phyloP scores from a whole-genome alignment of 1,284 basidiomycete species.

The Trichosporon coremiiforme region DNA sequence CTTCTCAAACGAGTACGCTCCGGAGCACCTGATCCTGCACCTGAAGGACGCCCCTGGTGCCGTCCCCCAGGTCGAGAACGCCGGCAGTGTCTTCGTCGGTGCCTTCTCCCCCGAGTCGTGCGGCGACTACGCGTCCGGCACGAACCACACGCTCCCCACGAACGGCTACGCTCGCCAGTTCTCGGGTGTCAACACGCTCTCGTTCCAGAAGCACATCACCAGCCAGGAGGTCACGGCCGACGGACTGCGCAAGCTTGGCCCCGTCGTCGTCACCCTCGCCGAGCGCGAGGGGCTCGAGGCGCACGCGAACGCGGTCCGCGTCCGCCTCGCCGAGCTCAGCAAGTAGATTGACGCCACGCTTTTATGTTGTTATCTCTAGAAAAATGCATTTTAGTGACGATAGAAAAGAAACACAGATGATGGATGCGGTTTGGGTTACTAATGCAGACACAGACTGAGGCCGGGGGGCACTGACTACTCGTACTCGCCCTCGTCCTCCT shows the following conservation, averaged over 20 bases:
- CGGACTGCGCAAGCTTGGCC: constrained; percentile 79
- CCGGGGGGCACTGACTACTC: constrained; percentile 3
- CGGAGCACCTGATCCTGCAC: constrained; percentile 93
- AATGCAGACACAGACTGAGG: too few species aligned
- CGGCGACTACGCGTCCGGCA: constrained; percentile 97
- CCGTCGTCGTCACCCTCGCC: constrained; percentile 85
- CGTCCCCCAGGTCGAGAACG: constrained; percentile 76
- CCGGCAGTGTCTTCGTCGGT: constrained; percentile 95
- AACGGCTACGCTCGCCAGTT: constrained; percentile 97
- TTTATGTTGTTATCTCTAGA: constrained; percentile 5
- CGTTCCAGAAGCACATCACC: constrained; percentile 99
- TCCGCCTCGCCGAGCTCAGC: constrained; percentile 42
- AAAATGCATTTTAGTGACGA: constrained; percentile 18
- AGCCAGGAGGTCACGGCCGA: constrained; percentile 83
- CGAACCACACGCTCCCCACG: constrained; percentile 94
- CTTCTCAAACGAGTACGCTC: constrained; percentile 97
- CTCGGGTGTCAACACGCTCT: constrained; percentile 93
- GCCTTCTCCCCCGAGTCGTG: constrained; percentile 83
- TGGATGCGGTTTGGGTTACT: not conserved
- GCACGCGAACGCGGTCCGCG: constrained; percentile 68
- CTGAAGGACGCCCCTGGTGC: constrained; percentile 69
- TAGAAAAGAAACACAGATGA: not conserved
- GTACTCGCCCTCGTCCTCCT: constrained; percentile 24
- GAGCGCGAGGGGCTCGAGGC: constrained; percentile 94
- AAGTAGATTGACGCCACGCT: constrained; percentile 18